phyloP scores from a whole-genome alignment of 148 eudicot genomes.

The Silene latifolia region DNA sequence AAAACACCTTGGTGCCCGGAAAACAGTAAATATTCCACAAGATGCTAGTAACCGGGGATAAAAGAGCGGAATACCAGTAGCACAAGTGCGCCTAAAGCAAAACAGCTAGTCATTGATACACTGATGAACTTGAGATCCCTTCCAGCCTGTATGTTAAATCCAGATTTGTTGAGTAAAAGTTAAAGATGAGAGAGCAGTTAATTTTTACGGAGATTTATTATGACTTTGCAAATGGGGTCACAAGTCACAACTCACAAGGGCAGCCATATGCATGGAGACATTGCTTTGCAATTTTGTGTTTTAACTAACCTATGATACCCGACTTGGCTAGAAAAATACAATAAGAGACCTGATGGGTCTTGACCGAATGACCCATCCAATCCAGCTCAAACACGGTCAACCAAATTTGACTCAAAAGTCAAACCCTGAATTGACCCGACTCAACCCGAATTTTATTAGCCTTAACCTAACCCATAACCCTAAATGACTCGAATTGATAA shows the following conservation, averaged over 20 bases:
- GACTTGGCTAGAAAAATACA: no score
- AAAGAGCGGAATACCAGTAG: slow-evolving; percentile 47
- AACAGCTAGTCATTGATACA: slow-evolving; percentile 65
- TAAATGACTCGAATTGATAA: neutral
- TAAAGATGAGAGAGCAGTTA: neutral
- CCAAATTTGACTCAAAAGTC: neutral
- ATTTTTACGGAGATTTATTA: neutral
- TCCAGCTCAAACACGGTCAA: neutral
- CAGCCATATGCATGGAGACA: neutral
- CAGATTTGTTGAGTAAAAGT: neutral
- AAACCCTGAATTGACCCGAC: neutral
- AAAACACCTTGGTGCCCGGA: neutral
- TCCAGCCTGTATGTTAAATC: slow-evolving; percentile 64
- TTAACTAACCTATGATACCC: neutral
- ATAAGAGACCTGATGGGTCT: neutral
- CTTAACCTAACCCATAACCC: neutral
- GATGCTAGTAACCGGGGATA: slow-evolving; percentile 2
- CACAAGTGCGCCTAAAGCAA: slow-evolving; percentile 58
- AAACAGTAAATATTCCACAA: neutral
- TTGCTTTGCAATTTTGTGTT: neutral
- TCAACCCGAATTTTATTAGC: neutral
- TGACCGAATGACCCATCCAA: neutral
- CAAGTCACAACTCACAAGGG: neutral
- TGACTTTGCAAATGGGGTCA: neutral
- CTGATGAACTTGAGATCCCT: slow-evolving; percentile 79